phyloP scores from a whole-genome alignment of 805 yeast genomes.

The Candida montana region DNA sequence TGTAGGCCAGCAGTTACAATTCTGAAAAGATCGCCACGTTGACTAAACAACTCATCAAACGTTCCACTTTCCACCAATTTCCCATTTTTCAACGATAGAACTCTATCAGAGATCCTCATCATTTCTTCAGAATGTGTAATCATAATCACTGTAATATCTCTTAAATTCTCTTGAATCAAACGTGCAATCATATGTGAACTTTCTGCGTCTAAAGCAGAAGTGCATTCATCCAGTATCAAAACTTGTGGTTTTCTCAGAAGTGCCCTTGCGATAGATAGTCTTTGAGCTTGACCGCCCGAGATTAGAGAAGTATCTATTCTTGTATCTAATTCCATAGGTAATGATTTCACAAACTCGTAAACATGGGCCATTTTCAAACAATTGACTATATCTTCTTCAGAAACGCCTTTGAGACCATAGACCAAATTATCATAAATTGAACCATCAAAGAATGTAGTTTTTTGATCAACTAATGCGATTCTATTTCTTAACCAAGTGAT shows the following conservation, averaged over 20 bases:
- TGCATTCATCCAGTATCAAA: conserved; percentile 76
- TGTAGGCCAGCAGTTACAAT: conserved; percentile 24
- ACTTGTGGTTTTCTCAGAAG: conserved; percentile 58
- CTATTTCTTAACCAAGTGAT: conserved; percentile 43
- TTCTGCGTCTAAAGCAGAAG: conserved; percentile 76
- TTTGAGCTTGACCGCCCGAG: conserved; percentile 90
- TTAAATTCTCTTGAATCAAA: conserved; percentile 36
- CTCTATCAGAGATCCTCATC: conserved; percentile 51
- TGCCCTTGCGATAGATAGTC: conserved; percentile 82
- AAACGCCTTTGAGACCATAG: conserved; percentile 44
- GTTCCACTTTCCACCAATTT: conserved; percentile 40
- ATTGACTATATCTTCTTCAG: conserved; percentile 33
- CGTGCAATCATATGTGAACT: conserved; percentile 47
- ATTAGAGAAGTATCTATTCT: conserved; percentile 46
- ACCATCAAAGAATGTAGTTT: conserved; percentile 67
- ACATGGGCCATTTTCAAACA: conserved; percentile 45
- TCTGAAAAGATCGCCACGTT: conserved; percentile 27
- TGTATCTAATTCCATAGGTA: conserved; percentile 59
- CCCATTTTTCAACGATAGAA: conserved; percentile 48
- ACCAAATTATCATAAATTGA: conserved; percentile 63
- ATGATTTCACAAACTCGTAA: conserved; percentile 44
- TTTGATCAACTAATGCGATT: conserved; percentile 72
- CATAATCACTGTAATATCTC: conserved; percentile 46
- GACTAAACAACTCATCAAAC: conserved; percentile 24
- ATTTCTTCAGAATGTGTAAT: conserved; percentile 73